Base-by-base conservation (phyloP, 352 stramenopile species). In the Phytophthora hibernalis region DNA sequence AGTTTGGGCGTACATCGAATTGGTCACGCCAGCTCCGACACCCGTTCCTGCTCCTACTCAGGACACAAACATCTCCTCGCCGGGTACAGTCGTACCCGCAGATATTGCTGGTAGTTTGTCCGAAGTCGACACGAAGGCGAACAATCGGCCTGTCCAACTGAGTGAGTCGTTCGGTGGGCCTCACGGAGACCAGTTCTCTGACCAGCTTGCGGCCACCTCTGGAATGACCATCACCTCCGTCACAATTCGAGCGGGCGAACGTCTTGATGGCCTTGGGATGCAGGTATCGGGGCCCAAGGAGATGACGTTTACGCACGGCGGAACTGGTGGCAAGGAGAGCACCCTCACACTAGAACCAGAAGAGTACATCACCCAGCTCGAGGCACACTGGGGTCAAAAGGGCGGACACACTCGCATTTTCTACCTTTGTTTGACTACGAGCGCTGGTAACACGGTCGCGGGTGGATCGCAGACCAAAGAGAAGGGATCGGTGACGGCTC, bases 181-280 rank as follows among this genome's bases (percentile, higher is more conserved):
- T 6, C 72, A 83, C n/a, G 75, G 75, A 35, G 65, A 62, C 13
- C 62, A 72, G 28, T 86, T 76, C 43, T 82, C 78, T 7, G 75
- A 77, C 31, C 53, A 82, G 16, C 48, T 61, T 9, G 60, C 54
- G 2, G 74, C 68, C 0, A 57, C 72, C 0, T 68, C 66, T 5
- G 62, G 54, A 0, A 62, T 72, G 58, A 66, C 66, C 5, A 62
- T 80, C 6, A 76, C 22, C 20, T 70, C 57, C 1, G 51, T 68
- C 31, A 72, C 57, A 9, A 68, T 72, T 30, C 57, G 49, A 31
- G 58, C 56, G 13, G 35, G 66, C 75, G 56, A 75, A 44, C 42
- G 70, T 77, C 33, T 77, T 5, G 49, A 71, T 11, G 47, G 56
- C 30, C 35, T 71, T 15, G 47, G 16, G 3, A 18, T 71, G 18